Percentiles rank a stretch among this genome's conserved stretches.
Evolutionary conservation across 441 rosid species (phyloP).

Genomic region (Adansonia gregorii): DNA sequence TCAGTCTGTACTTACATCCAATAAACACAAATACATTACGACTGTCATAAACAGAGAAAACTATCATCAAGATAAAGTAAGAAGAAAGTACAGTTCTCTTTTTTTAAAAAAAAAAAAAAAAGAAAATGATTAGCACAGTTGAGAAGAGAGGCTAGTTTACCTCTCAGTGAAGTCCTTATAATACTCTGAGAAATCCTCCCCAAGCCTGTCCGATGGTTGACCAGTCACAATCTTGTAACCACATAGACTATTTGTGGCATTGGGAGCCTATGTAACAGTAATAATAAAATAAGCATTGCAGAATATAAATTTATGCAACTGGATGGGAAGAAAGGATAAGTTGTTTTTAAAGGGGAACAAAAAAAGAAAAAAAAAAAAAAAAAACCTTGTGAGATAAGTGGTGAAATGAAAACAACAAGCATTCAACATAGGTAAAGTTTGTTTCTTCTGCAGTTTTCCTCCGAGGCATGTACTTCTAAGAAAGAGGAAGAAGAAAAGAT

Average conservation of each 20-base stretch:
- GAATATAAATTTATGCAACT: not conserved
- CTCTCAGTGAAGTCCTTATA: constrained; percentile 88
- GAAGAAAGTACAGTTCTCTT: too few relatives aligned
- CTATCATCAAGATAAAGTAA: too few relatives aligned
- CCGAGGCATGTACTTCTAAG: constrained; percentile 85
- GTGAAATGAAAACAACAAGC: constrained; percentile 83
- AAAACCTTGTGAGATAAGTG: constrained; percentile 80
- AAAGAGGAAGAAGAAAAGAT: constrained; percentile 28
- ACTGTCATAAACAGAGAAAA: too few relatives aligned
- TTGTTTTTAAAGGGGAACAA: not conserved
- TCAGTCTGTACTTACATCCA: not conserved
- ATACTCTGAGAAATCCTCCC: constrained; percentile 92
- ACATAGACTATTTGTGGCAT: constrained; percentile 88
- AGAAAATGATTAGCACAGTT: too few relatives aligned
- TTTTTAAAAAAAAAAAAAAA: too few relatives aligned
- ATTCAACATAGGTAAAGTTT: constrained; percentile 92
- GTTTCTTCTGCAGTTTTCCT: constrained; percentile 90
- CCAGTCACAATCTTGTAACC: constrained; percentile 98
- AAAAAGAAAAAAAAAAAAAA: not conserved
- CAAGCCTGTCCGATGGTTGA: constrained; percentile 97
- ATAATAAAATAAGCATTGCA: constrained; percentile 32
- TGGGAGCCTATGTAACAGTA: constrained; percentile 75
- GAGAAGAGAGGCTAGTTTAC: constrained; percentile 30
- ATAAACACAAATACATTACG: too few relatives aligned
- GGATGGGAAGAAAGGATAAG: constrained; percentile 11